Evolutionary conservation across 2,329 filamentous ascomycete genomes (phyloP), one percentile per base, ranked within the genome.

Genomic region (Lojkania enalia): DNA sequence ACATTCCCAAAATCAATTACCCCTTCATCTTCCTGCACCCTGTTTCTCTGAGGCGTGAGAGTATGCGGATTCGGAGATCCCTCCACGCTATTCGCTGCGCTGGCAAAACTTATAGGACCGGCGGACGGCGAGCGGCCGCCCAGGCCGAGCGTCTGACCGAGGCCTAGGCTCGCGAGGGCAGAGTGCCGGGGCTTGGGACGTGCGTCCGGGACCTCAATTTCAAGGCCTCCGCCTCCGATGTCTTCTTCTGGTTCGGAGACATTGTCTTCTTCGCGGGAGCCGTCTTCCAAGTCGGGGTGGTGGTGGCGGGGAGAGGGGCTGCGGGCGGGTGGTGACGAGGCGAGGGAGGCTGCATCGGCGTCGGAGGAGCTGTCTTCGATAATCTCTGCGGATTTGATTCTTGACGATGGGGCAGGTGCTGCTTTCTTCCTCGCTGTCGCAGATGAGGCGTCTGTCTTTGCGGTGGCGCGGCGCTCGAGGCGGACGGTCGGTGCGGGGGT

Each of bases 71-170:
- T 61, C 3, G 66, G 63, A 7, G 57, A 58, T 13, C 61, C 61
- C 31, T 60, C 57, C 3, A 51, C 58, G 36, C 60, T 73, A 44
- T 63, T 74, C 5, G 73, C 71, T 1, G 72, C 74, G 47, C 69
- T 72, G 13, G 67, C 69, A 27, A 76, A 61, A 13, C 66, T 71
- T 33, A 75, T 74, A 2, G 74, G 74, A 2, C 73, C 72, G 19
- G 61, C 59, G 16, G 57, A 59, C 0, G 66, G 64, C 2, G 60
- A 62, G 7, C 56, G 54, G 15, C 40, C 35, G 32, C 46, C 42
- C 1, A 54, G 40, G 4, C 63, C 64, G 1, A 71, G 51, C 19
- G 58, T 42, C 44, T 62, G 49, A 37, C 59, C 45, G 39, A 67
- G 43, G 30, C 60, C 61, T 0, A 65, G 55, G 14, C 55, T 60